These are phyloP conservation scores for Colletotrichum sp. DNA, from an alignment of 2,329 filamentous ascomycete genomes.

Conservation along the genomic window DNA sequence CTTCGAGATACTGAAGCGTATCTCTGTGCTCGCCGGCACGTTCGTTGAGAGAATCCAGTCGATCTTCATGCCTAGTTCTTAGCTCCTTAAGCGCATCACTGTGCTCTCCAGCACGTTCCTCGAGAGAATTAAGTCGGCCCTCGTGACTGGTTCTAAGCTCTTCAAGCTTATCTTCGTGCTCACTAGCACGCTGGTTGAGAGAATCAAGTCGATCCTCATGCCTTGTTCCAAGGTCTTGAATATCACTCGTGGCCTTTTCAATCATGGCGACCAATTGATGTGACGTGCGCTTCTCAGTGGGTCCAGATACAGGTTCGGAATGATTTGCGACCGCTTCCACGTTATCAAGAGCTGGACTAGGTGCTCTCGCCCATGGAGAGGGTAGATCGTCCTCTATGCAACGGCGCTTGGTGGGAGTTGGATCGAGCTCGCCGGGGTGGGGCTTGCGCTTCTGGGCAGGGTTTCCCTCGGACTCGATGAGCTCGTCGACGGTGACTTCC, in stretches of 20 bases:
- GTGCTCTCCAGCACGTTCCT: too few species aligned
- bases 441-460: background rate
- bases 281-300: background rate
- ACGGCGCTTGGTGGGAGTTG: background rate
- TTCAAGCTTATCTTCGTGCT: background rate
- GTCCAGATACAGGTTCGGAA: background rate
- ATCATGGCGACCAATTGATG: background rate
- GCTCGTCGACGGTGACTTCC: background rate
- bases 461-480: background rate
- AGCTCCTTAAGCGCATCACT: too few species aligned
- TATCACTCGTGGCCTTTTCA: background rate
- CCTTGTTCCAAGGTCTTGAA: background rate
- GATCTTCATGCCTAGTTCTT: too few species aligned
- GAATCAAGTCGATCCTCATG: background rate
- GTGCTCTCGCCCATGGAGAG: background rate
- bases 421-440: background rate
- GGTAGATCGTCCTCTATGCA: background rate
- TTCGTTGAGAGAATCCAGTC: background rate
- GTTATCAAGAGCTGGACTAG: background rate
- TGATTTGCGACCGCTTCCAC: background rate
- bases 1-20: background rate
- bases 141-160: too few species aligned
- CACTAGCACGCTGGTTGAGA: background rate
- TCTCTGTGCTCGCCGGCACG: background rate
- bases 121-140: too few species aligned